Evolutionary conservation across 768 basidiomycete genomes (phyloP).

Genomic region (Dendrothele bispora): DNA sequence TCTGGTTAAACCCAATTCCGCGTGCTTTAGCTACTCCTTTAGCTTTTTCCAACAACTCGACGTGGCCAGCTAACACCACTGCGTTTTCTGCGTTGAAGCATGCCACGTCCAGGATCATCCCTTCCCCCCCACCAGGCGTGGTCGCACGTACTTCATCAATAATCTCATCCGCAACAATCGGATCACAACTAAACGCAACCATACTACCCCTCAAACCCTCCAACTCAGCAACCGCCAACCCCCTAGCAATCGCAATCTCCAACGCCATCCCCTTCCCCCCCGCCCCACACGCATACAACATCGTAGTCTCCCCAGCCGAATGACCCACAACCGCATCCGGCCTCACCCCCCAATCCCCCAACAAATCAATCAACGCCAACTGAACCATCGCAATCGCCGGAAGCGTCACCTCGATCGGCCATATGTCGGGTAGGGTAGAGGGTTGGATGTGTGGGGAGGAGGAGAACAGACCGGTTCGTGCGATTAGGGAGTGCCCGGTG

Average conservation of each 20-base stretch:
- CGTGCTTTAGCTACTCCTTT: slow-evolving; percentile 17
- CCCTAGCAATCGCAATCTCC: slow-evolving; percentile 43
- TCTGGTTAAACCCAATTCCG: slow-evolving; percentile 22
- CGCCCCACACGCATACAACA: slow-evolving; percentile 46
- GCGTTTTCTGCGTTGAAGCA: slow-evolving; percentile 29
- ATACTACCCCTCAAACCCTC: slow-evolving; percentile 8
- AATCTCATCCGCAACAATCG: slow-evolving; percentile 14
- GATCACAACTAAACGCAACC: slow-evolving; percentile 14
- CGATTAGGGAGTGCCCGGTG: no score
- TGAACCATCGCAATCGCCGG: no score
- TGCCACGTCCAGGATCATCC: slow-evolving; percentile 22
- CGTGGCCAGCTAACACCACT: slow-evolving; percentile 25
- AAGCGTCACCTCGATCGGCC: no score
- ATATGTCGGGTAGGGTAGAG: no score
- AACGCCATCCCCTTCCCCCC: slow-evolving; percentile 37
- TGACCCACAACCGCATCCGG: slow-evolving; percentile 43
- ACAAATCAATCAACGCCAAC: no score
- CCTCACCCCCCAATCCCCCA: no score
- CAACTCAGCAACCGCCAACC: slow-evolving; percentile 12
- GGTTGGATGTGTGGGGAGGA: no score
- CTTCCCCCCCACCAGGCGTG: neutral
- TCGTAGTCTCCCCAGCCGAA: slow-evolving; percentile 48
- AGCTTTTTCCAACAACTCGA: slow-evolving; percentile 15
- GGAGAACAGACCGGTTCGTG: no score
- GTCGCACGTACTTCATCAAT: slow-evolving; percentile 3